Percentiles rank a stretch among this genome's conserved stretches.
Conservation (phyloP, 371 early-diverging fungal genomes). For the Dentiscutata heterogama region DNA sequence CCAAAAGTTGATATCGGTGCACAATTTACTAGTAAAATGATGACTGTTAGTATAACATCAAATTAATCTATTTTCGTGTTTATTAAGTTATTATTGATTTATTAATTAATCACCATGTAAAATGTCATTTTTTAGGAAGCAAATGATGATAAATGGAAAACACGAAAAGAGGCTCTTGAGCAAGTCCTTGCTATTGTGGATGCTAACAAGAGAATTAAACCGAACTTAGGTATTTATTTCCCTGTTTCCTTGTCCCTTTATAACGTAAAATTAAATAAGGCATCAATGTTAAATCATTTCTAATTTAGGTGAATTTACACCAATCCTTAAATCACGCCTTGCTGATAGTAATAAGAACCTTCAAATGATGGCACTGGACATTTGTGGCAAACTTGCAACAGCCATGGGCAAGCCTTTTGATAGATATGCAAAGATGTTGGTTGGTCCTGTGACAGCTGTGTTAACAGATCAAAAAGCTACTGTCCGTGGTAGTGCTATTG, state of each 20-base stretch:
- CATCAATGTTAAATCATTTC: neutral
- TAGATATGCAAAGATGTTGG: constrained; percentile 65
- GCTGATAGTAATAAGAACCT: constrained; percentile 93
- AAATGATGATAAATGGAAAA: constrained; percentile 90
- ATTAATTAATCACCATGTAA: neutral
- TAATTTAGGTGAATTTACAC: constrained; percentile 72
- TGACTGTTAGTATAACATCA: constrained; percentile 53
- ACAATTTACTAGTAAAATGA: constrained; percentile 58
- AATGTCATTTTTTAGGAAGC: constrained; percentile 65
- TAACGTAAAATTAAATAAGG: neutral
- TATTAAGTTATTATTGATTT: neutral
- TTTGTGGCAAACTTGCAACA: constrained; percentile 75
- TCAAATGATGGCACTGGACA: constrained; percentile 76
- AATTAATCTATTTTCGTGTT: neutral
- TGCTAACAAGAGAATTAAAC: constrained; percentile 86
- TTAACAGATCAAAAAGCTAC: constrained; percentile 91
- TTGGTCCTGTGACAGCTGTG: constrained; percentile 70
- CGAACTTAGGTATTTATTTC: constrained; percentile 66
- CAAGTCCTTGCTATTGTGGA: constrained; percentile 77
- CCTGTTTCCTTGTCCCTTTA: neutral
- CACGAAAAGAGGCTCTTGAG: constrained; percentile 95
- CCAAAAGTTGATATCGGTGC: constrained; percentile 86
- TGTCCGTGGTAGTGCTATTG: constrained; percentile 81
- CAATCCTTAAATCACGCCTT: constrained; percentile 84
- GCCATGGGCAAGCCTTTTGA: constrained; percentile 92